Evolutionary conservation across 1,139 yeast species (phyloP).

Genomic region (Candida sanyaensis): DNA sequence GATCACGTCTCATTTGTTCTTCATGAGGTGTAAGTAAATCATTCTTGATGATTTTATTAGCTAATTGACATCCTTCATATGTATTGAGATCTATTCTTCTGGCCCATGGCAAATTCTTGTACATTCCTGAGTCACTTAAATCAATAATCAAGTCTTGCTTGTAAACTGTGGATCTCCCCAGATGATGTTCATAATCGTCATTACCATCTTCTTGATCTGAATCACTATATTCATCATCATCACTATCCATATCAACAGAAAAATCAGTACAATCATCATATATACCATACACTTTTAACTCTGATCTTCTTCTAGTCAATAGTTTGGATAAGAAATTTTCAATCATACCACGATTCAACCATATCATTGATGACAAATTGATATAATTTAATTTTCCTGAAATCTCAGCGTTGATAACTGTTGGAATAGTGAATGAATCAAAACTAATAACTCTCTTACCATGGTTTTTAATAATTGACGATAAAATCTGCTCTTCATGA

Average conservation of each 20-base stretch:
- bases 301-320: conserved; percentile 14
- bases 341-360: conserved; percentile 50
- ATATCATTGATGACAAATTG: conserved; percentile 49
- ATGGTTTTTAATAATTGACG: conserved; percentile 28
- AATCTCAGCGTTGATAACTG: conserved; percentile 17
- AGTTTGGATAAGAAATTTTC: conserved; percentile 29
- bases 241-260: conserved; percentile 2
- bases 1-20: conserved; percentile 30
- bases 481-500: conserved; percentile 41
- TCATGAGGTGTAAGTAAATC: conserved; percentile 33
- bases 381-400: conserved; percentile 29
- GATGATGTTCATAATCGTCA: conserved; percentile 9
- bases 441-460: conserved; percentile 14
- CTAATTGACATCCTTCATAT: conserved; percentile 31
- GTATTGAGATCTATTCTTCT: conserved; percentile 32
- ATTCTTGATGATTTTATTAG: conserved; percentile 33
- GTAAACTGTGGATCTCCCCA: conserved; percentile 12
- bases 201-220: conserved; percentile 6
- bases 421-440: conserved; percentile 10
- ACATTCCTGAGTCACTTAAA: conserved; percentile 61
- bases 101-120: conserved; percentile 59
- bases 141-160: conserved; percentile 39
- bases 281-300: conserved; percentile 9
- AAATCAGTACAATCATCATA: conserved; percentile 7
- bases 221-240: conserved; percentile 2